Evolutionary conservation across 2,329 filamentous ascomycete genomes (phyloP), one percentile per base, ranked within the genome.

Genomic region (Nigrospora oryzae): DNA sequence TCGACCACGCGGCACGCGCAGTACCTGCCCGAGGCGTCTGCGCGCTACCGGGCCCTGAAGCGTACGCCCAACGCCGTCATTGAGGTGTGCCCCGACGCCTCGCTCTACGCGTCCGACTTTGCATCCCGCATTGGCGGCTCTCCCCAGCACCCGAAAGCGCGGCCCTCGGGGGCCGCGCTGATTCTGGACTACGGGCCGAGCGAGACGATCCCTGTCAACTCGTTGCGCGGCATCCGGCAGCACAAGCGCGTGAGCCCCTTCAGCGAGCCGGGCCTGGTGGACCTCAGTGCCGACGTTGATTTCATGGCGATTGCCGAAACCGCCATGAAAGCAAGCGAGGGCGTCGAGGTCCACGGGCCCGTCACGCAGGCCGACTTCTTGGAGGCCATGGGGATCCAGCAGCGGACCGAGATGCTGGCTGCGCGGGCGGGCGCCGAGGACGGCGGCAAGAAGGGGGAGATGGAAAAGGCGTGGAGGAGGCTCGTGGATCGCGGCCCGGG

Each of bases 141-240:
- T 0, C 46, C 65, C 1, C 54, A 69, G 35, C 53, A 71, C 6
- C 68, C 73, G 1, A 90, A 88, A 59, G 53, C 70, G 0, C 61
- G 60, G 1, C 81, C 90, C 1, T 84, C 82, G 1, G 93, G 93
- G 41, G 93, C 90, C 10, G 93, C 91, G 1, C 73, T 98, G n/a
- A 88, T 98, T 54, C 80, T 98, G 38, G 93, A 98, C 68, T 98
- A 98, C 66, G 93, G 93, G 15, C 86, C 91, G 5, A 65, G 80
- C 3, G 73, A 81, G 55, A 86, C 71, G 0, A 82, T 98, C 40
- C 93, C 93, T 3, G 72, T 86, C 48, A 95, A 95, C 71, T 94
- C 89, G 0, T 75, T 98, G 17, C 85, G 93, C 31, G 93, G 93
- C 17, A 97, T 98, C 63, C 79, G 82, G 33, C 71, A 75, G 13